These are phyloP conservation scores for Candida labiduridarum DNA, from an alignment of 1,139 yeast species.

Conservation along the genomic window DNA sequence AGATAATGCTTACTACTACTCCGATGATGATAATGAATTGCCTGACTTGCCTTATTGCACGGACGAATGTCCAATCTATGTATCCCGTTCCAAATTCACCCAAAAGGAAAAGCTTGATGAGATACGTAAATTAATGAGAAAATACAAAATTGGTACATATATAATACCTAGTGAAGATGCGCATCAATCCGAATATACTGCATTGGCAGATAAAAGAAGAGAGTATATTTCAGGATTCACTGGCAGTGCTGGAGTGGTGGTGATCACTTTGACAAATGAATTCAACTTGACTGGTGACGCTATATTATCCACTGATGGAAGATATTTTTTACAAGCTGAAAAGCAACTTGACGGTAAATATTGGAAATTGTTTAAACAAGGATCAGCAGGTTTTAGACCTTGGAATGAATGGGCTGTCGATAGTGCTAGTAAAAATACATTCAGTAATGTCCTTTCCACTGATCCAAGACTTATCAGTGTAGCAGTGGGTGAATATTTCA, in stretches of 20 bases:
- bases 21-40: constrained; percentile 27
- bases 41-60: constrained; percentile 30
- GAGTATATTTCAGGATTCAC: constrained; percentile 55
- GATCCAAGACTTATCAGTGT: constrained; percentile 43
- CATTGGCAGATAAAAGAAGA: constrained; percentile 52
- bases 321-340: constrained; percentile 55
- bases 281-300: constrained; percentile 39
- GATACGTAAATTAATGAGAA: constrained; percentile 44
- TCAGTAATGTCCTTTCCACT: constrained; percentile 41
- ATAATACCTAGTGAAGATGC: constrained; percentile 63
- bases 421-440: constrained; percentile 33
- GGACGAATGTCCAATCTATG: constrained; percentile 11
- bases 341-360: constrained; percentile 35
- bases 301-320: constrained; percentile 58
- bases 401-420: constrained; percentile 43
- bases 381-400: constrained; percentile 34
- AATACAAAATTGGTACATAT: constrained; percentile 49
- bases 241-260: constrained; percentile 60
- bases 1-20: constrained; percentile 14
- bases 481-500: constrained; percentile 37
- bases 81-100: constrained; percentile 12
- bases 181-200: constrained; percentile 58
- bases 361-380: constrained; percentile 46
- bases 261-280: constrained; percentile 45
- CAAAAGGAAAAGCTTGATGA: constrained; percentile 27